Evolutionary conservation across 2,329 filamentous ascomycete species (phyloP), one percentile per base, ranked within the genome.

Genomic region (Macrophomina tecta): DNA sequence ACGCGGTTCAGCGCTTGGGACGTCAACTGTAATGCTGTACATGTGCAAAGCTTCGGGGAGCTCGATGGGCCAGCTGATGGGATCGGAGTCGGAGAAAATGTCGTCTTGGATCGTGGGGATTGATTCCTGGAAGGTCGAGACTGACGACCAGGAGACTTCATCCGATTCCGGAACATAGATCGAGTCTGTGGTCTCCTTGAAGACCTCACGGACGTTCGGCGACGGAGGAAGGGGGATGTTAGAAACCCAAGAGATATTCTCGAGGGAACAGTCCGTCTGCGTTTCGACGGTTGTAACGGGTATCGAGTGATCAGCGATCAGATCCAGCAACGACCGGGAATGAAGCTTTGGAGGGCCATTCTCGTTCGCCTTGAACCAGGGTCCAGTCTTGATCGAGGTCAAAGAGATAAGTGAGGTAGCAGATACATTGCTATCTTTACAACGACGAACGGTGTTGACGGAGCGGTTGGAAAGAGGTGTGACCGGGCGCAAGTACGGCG

Each of bases 321-420:
- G 71, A 48, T 77, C 72, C 18, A 78, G 73, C 45, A 77, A 69
- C 42, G 77, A 78, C 62, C 72, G 73, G 32, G 77, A 75, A 3
- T 72, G 72, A 56, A 75, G 69, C 14, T 66, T 66, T 9, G 74
- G 76, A 14, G 75, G 73, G 5, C 69, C 73, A 64, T 79, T 79
- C 65, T 79, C 77, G 16, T 70, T 72, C n/a, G 70, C 69, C 42
- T 68, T 69, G 36, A 70, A 67, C 73, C 74, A 74, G 38, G 73
- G 62, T 14, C 70, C 70, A 18, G 71, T 64, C 46, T 69, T 69
- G 52, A 69, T 71, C 5, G 76, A 74, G 8, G 67, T 68, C 3
- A 75, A 70, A 18, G 77, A 73, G 60, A 74, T 76, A 45, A 79
- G 70, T 42, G 78, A 79, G 64, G 74, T 76, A 30, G 74, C 73